These are phyloP conservation scores for Rheum nobile DNA, from an alignment of 148 eudicot species.

Conservation along the genomic window DNA sequence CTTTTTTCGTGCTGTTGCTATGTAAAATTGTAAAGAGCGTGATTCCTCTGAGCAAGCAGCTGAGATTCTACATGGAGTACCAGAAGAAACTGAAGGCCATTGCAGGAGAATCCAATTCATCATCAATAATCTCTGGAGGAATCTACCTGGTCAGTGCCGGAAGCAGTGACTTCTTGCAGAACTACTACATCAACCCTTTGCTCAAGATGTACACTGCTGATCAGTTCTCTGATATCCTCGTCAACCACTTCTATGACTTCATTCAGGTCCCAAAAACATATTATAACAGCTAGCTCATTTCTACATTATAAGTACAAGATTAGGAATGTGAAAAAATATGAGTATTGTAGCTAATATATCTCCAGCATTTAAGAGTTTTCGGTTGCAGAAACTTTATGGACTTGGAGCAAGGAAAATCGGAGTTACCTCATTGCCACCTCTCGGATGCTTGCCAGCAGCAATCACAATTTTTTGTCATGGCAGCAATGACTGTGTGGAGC, in stretches of 20 bases:
- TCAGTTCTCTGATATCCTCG: conserved; percentile 39
- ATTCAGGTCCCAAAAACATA: conserved; percentile 26
- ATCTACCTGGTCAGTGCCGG: conserved; percentile 46
- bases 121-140: conserved; percentile 31
- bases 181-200: conserved; percentile 56
- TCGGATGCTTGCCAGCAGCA: conserved; percentile 59
- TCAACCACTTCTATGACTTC: conserved; percentile 26
- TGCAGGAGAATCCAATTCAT: conserved; percentile 37
- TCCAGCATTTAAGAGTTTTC: too few species aligned
- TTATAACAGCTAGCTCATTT: neutral
- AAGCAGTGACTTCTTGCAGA: conserved; percentile 59
- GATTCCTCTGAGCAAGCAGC: conserved; percentile 37
- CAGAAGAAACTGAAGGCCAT: conserved; percentile 25
- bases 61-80: conserved; percentile 40
- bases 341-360: too few species aligned
- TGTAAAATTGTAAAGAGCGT: conserved; percentile 29
- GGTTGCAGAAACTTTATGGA: conserved; percentile 35
- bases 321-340: too few species aligned
- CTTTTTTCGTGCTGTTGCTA: neutral
- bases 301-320: too few species aligned
- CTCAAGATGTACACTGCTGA: conserved; percentile 36
- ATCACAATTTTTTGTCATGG: conserved; percentile 45
- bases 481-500: conserved; percentile 39
- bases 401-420: conserved; percentile 57
- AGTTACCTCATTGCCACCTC: conserved; percentile 47